These are phyloP conservation scores for Tuber indicum DNA, from an alignment of 495 filamentous ascomycete species.

Conservation along the genomic window DNA sequence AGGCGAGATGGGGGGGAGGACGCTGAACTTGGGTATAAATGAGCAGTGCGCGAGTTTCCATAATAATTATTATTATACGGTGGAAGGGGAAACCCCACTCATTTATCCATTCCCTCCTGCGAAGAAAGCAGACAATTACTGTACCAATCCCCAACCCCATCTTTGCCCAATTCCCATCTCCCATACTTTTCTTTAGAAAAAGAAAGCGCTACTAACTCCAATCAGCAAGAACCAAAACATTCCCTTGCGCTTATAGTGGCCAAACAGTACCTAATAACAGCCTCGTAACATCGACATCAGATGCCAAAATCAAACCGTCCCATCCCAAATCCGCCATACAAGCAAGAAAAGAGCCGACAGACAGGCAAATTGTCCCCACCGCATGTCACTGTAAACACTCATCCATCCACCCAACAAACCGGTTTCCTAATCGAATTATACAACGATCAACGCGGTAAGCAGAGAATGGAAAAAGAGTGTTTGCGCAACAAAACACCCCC, in stretches of 20 bases:
- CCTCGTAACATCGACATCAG: neutral
- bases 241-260: neutral
- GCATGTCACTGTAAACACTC: neutral
- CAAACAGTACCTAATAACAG: neutral
- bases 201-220: neutral
- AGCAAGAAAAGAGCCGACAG: neutral
- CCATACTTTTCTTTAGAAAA: neutral
- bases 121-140: neutral
- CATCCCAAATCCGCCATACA: neutral
- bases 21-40: neutral
- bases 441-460: neutral
- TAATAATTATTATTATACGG: neutral
- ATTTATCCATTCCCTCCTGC: neutral
- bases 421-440: constrained; percentile 5
- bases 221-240: neutral
- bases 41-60: neutral
- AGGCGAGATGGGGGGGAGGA: neutral
- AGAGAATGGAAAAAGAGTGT: neutral
- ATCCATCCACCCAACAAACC: neutral
- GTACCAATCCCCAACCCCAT: neutral
- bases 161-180: neutral
- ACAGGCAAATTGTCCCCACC: neutral
- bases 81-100: neutral
- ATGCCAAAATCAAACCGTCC: neutral
- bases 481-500: neutral